Evolutionary conservation across 116 monocot genomes (phyloP), one percentile per base, ranked within the genome.

Genomic region (Phalaenopsis hybrid): DNA sequence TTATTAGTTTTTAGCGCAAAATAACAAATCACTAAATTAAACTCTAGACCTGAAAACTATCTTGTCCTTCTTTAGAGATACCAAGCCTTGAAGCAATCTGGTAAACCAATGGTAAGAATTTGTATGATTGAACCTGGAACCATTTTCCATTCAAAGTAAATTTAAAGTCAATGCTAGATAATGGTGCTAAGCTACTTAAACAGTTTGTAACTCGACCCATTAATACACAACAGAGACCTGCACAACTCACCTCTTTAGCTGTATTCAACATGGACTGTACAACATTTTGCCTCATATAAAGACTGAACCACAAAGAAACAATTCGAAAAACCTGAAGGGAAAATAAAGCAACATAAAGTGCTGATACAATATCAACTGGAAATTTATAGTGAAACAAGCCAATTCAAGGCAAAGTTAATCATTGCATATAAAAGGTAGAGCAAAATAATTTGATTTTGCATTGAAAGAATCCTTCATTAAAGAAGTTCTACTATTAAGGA

Each of bases 1-100:
- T 77, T 8, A 0, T 20, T 51, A 20, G 28, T 31, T 75, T 25
- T 52, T 51, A 50, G 25, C 77, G 45, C 18, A 77, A 50, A 46
- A 52, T n/a, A 76, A 11, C 10, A 31, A 28, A 28, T 77, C 12
- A 31, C 44, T 75, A 75, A 75, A 75, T 20, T 75, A 9, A 75
- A 44, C 57, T 68, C 20, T 18, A 21, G 78, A 96, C 97, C 93
- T 94, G 97, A 59, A 98, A 98, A 86, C 74, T 92, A 82, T 90
- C 95, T 77, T 90, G 88, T 33, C 82, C 89, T 87, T 98, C 93
- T 79, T 94, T 98, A 63, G 89, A 76, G 79, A 87, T 90, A 46
- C 98, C 90, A 82, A 98, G 89, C 87, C 98, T 90, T 76, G 98
- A 98, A 81, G 98, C 98, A 86, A 98, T 98, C 81, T 98, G 98